phyloP scores from a whole-genome alignment of 2,329 filamentous ascomycete species.

The Tolypocladium album region DNA sequence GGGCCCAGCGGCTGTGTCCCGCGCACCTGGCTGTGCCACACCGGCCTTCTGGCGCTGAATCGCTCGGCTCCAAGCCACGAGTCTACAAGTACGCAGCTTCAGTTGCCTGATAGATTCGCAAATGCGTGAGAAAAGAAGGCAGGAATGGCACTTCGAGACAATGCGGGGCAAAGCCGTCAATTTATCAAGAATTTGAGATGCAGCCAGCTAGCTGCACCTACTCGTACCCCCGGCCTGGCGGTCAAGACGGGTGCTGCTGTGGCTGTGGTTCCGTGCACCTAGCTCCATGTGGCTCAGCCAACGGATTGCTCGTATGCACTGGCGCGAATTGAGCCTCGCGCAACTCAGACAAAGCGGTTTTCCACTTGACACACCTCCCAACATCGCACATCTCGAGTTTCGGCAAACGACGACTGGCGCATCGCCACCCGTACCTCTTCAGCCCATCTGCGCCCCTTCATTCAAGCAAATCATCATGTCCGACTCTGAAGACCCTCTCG shows the following conservation, averaged over 20 bases:
- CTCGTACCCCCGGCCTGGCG: not conserved
- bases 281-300: not conserved
- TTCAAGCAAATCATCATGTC: constrained; percentile 31
- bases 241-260: not conserved
- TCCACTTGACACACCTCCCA: not conserved
- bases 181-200: not conserved
- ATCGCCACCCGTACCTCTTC: not conserved
- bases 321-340: not conserved
- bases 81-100: not conserved
- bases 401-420: not conserved
- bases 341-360: not conserved
- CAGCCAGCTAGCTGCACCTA: not conserved
- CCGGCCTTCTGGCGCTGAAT: too few species aligned
- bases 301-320: not conserved
- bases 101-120: not conserved
- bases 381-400: not conserved
- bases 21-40: not conserved
- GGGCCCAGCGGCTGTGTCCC: not conserved
- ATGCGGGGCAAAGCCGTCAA: too few species aligned
- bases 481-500: constrained; percentile 43
- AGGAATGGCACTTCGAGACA: not conserved
- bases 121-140: not conserved
- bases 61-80: not conserved
- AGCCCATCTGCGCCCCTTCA: not conserved
- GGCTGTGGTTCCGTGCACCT: not conserved